Evolutionary conservation across 768 basidiomycete species (phyloP).

Genomic region (Paxillus rubicundulus): DNA sequence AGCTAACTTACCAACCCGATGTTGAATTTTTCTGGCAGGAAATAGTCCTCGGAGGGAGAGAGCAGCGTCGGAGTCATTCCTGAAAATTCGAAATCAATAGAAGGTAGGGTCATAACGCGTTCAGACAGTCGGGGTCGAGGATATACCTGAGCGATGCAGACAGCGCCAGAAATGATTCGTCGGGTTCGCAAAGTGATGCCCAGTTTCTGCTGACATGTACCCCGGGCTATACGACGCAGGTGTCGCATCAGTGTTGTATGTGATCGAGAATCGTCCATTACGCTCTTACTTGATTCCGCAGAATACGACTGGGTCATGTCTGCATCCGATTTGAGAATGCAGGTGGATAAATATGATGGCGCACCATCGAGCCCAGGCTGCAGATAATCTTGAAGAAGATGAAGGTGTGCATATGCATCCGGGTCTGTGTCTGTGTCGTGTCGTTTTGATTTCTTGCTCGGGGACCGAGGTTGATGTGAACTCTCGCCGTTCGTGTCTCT

Average conservation of each 20-base stretch:
- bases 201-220: slow-evolving; percentile 59
- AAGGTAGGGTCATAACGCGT: background rate
- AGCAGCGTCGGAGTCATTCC: slow-evolving; percentile 58
- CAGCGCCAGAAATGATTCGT: slow-evolving; percentile 84
- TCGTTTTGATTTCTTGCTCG: slow-evolving; percentile 35
- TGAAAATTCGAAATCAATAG: slow-evolving; percentile 19
- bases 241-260: background rate
- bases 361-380: slow-evolving; percentile 55
- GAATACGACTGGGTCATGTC: slow-evolving; percentile 58
- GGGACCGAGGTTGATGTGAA: background rate
- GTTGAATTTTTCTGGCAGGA: slow-evolving; percentile 54
- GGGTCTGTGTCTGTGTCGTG: slow-evolving; percentile 50
- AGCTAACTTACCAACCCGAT: slow-evolving; percentile 59
- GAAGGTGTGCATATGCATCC: slow-evolving; percentile 51
- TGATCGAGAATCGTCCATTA: background rate
- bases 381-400: slow-evolving; percentile 52
- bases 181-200: slow-evolving; percentile 78
- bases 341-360: slow-evolving; percentile 9
- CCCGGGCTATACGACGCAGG: slow-evolving; percentile 52
- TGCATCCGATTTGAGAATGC: background rate
- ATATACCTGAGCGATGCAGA: slow-evolving; percentile 60
- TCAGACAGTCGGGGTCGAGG: background rate
- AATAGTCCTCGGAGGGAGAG: slow-evolving; percentile 56
- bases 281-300: slow-evolving; percentile 77
- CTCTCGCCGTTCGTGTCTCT: background rate